Percentiles rank a stretch among this genome's conserved stretches.
Evolutionary conservation across 1,284 basidiomycete species (phyloP).

Genomic region (Irpex rosettiformis): DNA sequence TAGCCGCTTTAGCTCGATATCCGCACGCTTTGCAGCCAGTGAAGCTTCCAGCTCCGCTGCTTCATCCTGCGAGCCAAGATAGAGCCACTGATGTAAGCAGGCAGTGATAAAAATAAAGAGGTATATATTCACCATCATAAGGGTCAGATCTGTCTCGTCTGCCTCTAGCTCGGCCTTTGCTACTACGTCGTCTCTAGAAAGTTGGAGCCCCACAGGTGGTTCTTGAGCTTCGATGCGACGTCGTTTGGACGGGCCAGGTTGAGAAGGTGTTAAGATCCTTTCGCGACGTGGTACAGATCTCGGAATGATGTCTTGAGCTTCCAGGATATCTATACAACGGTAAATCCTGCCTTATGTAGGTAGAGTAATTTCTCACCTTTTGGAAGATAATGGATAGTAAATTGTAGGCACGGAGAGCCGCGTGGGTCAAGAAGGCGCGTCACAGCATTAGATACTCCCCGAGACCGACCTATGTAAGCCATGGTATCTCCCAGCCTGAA

Average conservation of each 20-base stretch:
- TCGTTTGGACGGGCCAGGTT: neutral
- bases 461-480: neutral
- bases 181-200: neutral
- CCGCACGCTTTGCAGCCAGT: neutral
- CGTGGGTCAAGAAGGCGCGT: neutral
- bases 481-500: neutral
- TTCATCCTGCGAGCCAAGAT: neutral
- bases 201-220: too few species aligned
- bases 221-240: neutral
- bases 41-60: neutral
- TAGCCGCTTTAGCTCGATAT: neutral
- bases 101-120: neutral
- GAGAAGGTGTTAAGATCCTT: neutral
- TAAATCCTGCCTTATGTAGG: neutral
- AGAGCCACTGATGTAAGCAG: neutral
- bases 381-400: neutral
- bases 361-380: neutral
- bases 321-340: neutral
- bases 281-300: neutral
- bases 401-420: neutral
- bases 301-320: neutral
- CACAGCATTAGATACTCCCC: neutral
- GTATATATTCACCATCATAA: too few species aligned
- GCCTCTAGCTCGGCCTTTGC: neutral
- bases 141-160: neutral